Evolutionary conservation across 169 alveolate species (phyloP), one percentile per base, ranked within the genome.

Genomic region (Plasmodium fragile): DNA sequence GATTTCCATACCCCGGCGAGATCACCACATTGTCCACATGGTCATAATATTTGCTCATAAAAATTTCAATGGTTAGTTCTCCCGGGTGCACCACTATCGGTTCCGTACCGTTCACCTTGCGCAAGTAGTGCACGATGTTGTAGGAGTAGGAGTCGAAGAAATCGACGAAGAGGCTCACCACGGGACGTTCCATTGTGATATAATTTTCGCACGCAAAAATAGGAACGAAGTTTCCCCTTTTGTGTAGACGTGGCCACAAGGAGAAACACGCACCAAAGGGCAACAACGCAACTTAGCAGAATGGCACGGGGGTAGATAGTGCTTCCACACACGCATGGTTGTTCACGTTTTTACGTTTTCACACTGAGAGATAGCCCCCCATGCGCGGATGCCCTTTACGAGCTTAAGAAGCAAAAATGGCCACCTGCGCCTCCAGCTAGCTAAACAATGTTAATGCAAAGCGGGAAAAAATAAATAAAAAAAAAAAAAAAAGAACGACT

Each of bases 1-100:
- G 80, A 10, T 85, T 73, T 32, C 93, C 93, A 85, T 85, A 85
- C 25, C 77, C 85, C 52, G 93, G 81, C n/a, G 85, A 85, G 53
- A 85, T 69, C 34, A 85, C 65, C 18, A 85, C 70, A 85, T 85
- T 85, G 45, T 85, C 80, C 16, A 85, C 70, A 25, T 52, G 52
- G 22, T 73, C 53, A 77, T 84, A 73, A 73, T 84, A 84, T 0
- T 41, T 32, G 53, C 41, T 75, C 79, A 84, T 0, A 34, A 85
- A 85, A 34, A 75, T 85, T 13, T 85, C 65, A 85, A 49, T 75
- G 79, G 28, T 32, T 28, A 85, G n/a, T n/a, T 73, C 78, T 2
- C 70, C 85, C 30, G 85, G 81, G 16, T 72, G 39, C 69, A 85
- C 45, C 5, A 85, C 55, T 32, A 85, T 73, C 34, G 85, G 93